Base-by-base conservation (phyloP, 768 basidiomycete genomes). In the Heimioporus sp. region DNA sequence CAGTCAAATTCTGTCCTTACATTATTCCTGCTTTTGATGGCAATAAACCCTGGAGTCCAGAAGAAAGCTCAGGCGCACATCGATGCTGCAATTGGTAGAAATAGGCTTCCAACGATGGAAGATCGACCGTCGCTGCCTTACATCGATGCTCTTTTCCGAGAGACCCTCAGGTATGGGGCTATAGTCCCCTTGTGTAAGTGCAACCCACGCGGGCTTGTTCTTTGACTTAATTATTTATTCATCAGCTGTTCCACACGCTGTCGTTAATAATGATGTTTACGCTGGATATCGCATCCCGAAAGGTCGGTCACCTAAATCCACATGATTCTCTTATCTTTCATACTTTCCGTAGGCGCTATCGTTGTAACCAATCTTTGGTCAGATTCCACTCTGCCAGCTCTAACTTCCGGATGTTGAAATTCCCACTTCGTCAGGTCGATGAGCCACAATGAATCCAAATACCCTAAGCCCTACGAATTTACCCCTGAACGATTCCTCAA, bases 211-310 rank as follows among this genome's bases (percentile, higher is more conserved):
- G n/a, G 1, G 17, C 17, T 11, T 10, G 8, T 39, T 35, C 19
- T 12, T 24, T 6, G 11, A 10, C 10, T 31, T 5, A 46, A 34
- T 40, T n/a, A 7, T 17, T 4, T 5, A 9, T 46, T 35, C 1
- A 32, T 28, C 21, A 64, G 71, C 64, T 0, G 36, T 71, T 11
- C 64, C 72, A 9, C 73, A 70, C 52, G 48, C 58, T 19, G 47
- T 60, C 8, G 73, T 74, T 1, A 53, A 72, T 20, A 76, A 78
- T 32, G 79, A 79, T 31, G 48, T 70, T 7, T 79, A 77, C 52
- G 65, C 68, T 31, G 73, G 76, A n/a, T 78, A 76, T 49, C 63
- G 73, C 9, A 85, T 85, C 43, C 83, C 83, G 5, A 73, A 74
- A 53, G 62, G 62, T 65, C 20, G 32, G 45, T 21, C 12, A 7